These are phyloP conservation scores for Silene conica DNA, from an alignment of 148 eudicot species.

Conservation along the genomic window DNA sequence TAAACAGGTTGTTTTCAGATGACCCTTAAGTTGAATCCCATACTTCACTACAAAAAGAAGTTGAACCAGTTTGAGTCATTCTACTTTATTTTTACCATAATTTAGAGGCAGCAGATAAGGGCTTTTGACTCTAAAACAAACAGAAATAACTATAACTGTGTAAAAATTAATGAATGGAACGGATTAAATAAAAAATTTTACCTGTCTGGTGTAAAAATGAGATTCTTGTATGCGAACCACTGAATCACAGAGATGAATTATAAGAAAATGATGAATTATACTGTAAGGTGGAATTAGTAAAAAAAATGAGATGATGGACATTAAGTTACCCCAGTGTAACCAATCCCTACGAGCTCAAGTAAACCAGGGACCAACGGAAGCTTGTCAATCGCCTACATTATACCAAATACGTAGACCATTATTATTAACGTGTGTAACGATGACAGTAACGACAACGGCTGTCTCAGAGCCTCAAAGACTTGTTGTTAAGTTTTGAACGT, in stretches of 20 bases:
- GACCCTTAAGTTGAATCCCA: too few relatives aligned
- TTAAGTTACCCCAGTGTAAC: conserved; percentile 74
- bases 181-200: conserved; percentile 14
- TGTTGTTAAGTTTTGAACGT: background rate
- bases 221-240: conserved; percentile 89
- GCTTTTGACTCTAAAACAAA: too few relatives aligned
- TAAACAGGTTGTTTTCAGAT: too few relatives aligned
- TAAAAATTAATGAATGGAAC: too few relatives aligned
- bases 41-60: too few relatives aligned
- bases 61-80: too few relatives aligned
- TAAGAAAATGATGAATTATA: background rate
- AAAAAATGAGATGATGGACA: background rate
- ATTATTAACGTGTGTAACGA: background rate
- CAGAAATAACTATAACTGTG: too few relatives aligned
- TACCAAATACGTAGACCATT: background rate
- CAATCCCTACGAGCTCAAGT: conserved; percentile 93
- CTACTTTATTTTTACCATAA: too few relatives aligned
- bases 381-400: conserved; percentile 77
- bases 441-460: background rate
- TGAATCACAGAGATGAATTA: conserved; percentile 28
- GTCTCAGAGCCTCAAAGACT: background rate
- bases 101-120: too few relatives aligned
- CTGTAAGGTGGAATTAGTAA: background rate
- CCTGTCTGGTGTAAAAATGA: conserved; percentile 76
- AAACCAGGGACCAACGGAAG: conserved; percentile 85